Base-by-base conservation (phyloP, 1,139 yeast genomes). In the Yamadazyma conglobata region DNA sequence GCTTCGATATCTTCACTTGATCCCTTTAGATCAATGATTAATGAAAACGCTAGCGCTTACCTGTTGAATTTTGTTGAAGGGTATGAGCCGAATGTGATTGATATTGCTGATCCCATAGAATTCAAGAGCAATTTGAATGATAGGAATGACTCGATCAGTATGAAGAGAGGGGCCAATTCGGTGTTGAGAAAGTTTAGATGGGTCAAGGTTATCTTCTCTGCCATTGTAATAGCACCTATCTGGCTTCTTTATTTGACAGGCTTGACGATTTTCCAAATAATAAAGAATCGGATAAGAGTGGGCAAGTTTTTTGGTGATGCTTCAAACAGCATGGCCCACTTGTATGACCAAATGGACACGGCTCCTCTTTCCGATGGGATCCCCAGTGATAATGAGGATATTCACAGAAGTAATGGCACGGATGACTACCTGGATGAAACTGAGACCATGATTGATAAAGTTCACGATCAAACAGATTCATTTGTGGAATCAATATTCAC, bases 1-100 rank as follows among this genome's bases (percentile, higher is more conserved):
- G 68, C 94, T 0, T 83, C 84, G 2, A 81, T 83, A 19, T 73
- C 83, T 2, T 48, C 60, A 8, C 58, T 60, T 13, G 93, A 86
- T 47, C 93, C 93, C 1, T 84, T 71, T 48, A 46, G 57, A 25
- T 60, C 69, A 6, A 52, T 63, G 58, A 47, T 60, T 25, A 63
- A 64, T 37, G 60, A 60, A 28, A 52, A 57, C 31, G 54, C 67
- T 13, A 60, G 64, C 19, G 60, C 64, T 7, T 59, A 69, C 28
- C 47, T 53, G 8, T 62, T 79, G 15, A 63, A 66, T 8, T 78
- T 64, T 40, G 46, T 77, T 1, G 52, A 59, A 1, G 71, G 71
- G 6, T 80, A 76, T 46, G 73, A 53, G 25, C 80, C 82, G 1
- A 63, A 66, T 4, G 64, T 81, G 10, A 51, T 81, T 17, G 81